Percentiles rank a stretch among this genome's conserved stretches.
These are phyloP conservation scores for Datura wrightii DNA, from an alignment of 257 asterid genomes.

Conservation along the genomic window DNA sequence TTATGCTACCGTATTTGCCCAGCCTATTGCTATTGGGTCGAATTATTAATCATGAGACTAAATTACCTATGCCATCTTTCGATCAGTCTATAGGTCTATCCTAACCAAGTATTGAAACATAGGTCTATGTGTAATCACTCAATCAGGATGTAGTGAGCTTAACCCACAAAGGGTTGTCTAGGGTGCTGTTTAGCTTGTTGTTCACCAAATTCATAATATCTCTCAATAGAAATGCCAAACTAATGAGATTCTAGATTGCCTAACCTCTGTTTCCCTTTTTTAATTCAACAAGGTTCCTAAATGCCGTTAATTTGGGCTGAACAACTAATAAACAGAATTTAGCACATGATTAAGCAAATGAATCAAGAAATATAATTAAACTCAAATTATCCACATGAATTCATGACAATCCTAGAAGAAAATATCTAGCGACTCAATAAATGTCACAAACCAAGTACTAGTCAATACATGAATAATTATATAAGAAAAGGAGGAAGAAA, in stretches of 20 bases:
- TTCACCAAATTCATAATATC: background rate
- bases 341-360: background rate
- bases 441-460: background rate
- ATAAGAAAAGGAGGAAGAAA: background rate
- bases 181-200: background rate
- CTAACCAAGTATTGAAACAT: background rate
- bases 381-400: background rate
- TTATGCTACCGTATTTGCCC: background rate
- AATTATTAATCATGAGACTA: background rate
- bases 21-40: background rate
- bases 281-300: background rate
- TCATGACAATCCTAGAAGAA: background rate
- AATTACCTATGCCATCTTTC: background rate
- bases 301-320: background rate
- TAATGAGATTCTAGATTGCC: background rate
- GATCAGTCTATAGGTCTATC: background rate
- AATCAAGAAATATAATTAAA: background rate
- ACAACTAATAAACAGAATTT: background rate
- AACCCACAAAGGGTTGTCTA: background rate
- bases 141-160: background rate
- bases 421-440: background rate
- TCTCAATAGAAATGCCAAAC: background rate
- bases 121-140: background rate
- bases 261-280: background rate
- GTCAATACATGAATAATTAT: slow-evolving; percentile 1